Evolutionary conservation across 441 rosid genomes (phyloP).

Genomic region (Croton setiger): DNA sequence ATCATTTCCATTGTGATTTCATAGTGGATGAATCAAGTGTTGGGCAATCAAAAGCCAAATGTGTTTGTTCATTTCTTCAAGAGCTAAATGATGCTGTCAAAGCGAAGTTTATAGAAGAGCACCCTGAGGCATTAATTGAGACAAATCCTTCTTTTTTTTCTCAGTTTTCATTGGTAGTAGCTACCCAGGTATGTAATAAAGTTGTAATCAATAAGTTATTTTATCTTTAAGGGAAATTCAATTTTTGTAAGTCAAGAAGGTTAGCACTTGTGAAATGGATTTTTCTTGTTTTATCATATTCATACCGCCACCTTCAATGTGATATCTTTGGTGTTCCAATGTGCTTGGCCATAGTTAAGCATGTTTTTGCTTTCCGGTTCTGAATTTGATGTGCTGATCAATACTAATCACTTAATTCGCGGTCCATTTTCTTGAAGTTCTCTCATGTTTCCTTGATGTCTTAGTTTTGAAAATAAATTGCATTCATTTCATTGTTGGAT

Average conservation of each 20-base stretch:
- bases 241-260: background rate
- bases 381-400: conserved; percentile 1
- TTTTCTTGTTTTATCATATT: background rate
- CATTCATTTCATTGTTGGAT: background rate
- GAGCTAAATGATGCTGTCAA: conserved; percentile 90
- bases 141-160: conserved; percentile 74
- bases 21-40: conserved; percentile 80
- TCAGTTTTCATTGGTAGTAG: conserved; percentile 84
- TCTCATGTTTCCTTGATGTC: background rate
- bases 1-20: conserved; percentile 23
- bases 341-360: background rate
- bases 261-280: background rate
- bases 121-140: conserved; percentile 56
- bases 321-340: background rate
- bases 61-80: conserved; percentile 81
- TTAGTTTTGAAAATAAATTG: background rate
- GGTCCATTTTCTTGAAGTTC: background rate
- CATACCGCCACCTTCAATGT: background rate
- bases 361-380: background rate
- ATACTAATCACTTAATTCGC: conserved; percentile 1
- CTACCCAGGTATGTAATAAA: conserved; percentile 65
- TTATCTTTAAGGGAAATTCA: conserved; percentile 8
- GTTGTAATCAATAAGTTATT: background rate
- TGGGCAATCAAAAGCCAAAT: conserved; percentile 81
- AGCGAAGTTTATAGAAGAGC: conserved; percentile 76